Conservation (phyloP, 2,329 filamentous ascomycete genomes). For the Ophiostoma quercus region DNA sequence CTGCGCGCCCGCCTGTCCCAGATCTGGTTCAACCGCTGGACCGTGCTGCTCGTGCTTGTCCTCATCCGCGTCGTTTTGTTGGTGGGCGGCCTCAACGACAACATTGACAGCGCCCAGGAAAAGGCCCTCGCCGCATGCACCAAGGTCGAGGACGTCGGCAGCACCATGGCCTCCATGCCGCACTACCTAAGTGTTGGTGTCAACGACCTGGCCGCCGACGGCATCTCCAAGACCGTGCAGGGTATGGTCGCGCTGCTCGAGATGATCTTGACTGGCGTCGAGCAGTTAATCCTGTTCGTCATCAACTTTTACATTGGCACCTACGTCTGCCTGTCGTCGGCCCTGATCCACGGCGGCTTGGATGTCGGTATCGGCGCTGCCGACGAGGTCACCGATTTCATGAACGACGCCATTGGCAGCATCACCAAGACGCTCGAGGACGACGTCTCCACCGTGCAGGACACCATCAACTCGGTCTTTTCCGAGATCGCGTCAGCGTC, state of each 20-base stretch:
- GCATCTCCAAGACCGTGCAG: slow-evolving; percentile 73
- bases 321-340: slow-evolving; percentile 82
- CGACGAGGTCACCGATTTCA: slow-evolving; percentile 41
- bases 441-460: slow-evolving; percentile 38
- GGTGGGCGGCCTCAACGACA: slow-evolving; percentile 63
- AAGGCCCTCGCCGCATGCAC: slow-evolving; percentile 87
- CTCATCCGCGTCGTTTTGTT: slow-evolving; percentile 76
- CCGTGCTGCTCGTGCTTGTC: slow-evolving; percentile 78
- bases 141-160: slow-evolving; percentile 87
- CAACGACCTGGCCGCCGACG: slow-evolving; percentile 75
- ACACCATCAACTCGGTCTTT: slow-evolving; percentile 53
- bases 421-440: slow-evolving; percentile 54
- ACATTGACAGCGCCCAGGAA: slow-evolving; percentile 68
- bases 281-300: slow-evolving; percentile 83
- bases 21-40: slow-evolving; percentile 98
- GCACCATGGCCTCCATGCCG: slow-evolving; percentile 95
- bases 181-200: slow-evolving; percentile 87
- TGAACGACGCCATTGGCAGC: slow-evolving; percentile 48
- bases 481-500: slow-evolving; percentile 50
- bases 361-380: slow-evolving; percentile 53
- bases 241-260: slow-evolving; percentile 74
- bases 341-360: slow-evolving; percentile 73
- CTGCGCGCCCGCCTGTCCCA: slow-evolving; percentile 86
- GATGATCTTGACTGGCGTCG: slow-evolving; percentile 74
- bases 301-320: slow-evolving; percentile 89